phyloP scores from a whole-genome alignment of 2,329 filamentous ascomycete genomes.

The Epichloe sylvatica region DNA sequence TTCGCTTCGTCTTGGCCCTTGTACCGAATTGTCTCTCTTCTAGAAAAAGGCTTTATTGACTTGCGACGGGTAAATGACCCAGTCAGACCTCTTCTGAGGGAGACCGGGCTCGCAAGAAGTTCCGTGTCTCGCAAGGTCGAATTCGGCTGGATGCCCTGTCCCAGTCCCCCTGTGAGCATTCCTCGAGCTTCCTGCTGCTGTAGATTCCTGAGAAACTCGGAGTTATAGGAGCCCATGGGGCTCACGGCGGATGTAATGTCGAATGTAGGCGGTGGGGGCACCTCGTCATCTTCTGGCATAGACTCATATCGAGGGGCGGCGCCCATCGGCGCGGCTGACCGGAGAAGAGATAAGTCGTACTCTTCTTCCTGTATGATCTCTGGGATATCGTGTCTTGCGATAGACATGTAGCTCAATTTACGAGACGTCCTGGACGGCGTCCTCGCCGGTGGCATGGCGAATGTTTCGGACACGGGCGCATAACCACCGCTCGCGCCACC shows the following conservation, averaged over 20 bases:
- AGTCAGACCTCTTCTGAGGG: slow-evolving; percentile 22
- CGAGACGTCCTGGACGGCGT: slow-evolving; percentile 13
- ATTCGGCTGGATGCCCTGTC: slow-evolving; percentile 36
- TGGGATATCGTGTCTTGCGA: slow-evolving; percentile 9
- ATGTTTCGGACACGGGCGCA: slow-evolving; percentile 12
- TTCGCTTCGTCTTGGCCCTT: slow-evolving; percentile 46
- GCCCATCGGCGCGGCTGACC: slow-evolving; percentile 27
- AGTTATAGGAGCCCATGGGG: slow-evolving; percentile 29
- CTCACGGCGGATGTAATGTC: slow-evolving; percentile 34
- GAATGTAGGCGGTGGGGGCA: slow-evolving; percentile 20
- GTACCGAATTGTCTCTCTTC: slow-evolving; percentile 30
- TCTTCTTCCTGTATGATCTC: slow-evolving; percentile 25
- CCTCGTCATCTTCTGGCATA: slow-evolving; percentile 17
- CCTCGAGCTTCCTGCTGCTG: slow-evolving; percentile 41
- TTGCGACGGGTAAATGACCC: slow-evolving; percentile 28
- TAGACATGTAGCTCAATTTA: slow-evolving; percentile 13
- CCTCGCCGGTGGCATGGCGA: not conserved
- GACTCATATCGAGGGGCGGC: slow-evolving; percentile 19
- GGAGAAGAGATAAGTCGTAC: slow-evolving; percentile 30
- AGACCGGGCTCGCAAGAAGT: slow-evolving; percentile 27
- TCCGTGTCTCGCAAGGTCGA: slow-evolving; percentile 34
- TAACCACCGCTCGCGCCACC: slow-evolving; percentile 13
- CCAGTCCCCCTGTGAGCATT: slow-evolving; percentile 43
- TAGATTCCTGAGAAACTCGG: slow-evolving; percentile 29
- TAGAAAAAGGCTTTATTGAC: slow-evolving; percentile 12